Evolutionary conservation across 108 stramenopile species (phyloP).

Genomic region (Bacterosira constricta): DNA sequence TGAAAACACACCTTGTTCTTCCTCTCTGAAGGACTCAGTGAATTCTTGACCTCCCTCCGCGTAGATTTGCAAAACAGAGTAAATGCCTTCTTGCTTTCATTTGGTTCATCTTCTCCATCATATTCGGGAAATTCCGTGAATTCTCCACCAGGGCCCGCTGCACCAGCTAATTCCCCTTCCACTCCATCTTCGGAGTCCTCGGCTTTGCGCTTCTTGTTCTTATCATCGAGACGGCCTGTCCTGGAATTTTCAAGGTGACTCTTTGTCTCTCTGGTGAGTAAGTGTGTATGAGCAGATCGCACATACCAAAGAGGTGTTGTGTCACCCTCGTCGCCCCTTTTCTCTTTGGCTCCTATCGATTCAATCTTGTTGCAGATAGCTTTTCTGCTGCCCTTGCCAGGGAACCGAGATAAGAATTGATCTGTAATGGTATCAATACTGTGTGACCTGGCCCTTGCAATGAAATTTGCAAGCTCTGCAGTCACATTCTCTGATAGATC

Average conservation of each 20-base stretch:
- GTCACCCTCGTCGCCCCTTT: constrained; percentile 45
- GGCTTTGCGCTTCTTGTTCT: constrained; percentile 12
- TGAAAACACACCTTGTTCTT: constrained; percentile 63
- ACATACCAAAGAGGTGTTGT: constrained; percentile 37
- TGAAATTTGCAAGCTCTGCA: constrained; percentile 37
- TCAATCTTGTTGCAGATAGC: constrained; percentile 36
- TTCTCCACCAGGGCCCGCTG: constrained; percentile 67
- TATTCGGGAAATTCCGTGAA: constrained; percentile 82
- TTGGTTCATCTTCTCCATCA: constrained; percentile 71
- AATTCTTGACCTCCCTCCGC: constrained; percentile 72
- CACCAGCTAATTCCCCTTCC: constrained; percentile 43
- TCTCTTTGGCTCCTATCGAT: constrained; percentile 45
- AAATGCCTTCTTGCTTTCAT: constrained; percentile 80
- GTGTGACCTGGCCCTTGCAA: constrained; percentile 25
- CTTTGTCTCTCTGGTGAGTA: constrained; percentile 33
- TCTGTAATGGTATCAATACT: constrained; percentile 33
- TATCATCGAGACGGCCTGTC: constrained; percentile 29
- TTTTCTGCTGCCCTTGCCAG: constrained; percentile 28
- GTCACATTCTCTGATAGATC: constrained; percentile 38
- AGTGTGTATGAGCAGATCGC: constrained; percentile 9
- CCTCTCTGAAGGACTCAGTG: constrained; percentile 56
- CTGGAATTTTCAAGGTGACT: constrained; percentile 19
- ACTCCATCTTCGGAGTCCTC: constrained; percentile 26
- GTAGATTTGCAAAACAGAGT: constrained; percentile 76
- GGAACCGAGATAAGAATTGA: constrained; percentile 17